Conservation (phyloP, 108 stramenopile genomes). For the Nannochloropsis gaditana region DNA sequence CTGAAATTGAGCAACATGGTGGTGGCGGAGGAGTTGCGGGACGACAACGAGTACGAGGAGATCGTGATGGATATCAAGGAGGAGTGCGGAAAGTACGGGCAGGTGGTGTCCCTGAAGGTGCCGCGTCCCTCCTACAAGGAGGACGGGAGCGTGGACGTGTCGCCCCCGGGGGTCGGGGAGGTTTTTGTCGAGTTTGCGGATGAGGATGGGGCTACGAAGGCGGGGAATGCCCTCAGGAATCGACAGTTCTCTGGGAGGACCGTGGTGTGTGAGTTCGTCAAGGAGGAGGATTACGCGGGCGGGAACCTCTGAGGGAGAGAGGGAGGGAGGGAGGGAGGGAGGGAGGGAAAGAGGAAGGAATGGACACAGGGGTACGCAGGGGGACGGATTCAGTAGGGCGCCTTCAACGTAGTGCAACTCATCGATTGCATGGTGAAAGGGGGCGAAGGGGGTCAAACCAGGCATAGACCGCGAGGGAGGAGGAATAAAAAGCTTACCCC, state of each 20-base stretch:
- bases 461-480: too few species aligned
- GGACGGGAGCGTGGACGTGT: slow-evolving; percentile 15
- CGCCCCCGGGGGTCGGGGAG: neutral
- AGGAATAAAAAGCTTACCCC: too few species aligned
- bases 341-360: too few species aligned
- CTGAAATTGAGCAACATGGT: slow-evolving; percentile 89
- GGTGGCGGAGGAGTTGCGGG: slow-evolving; percentile 70
- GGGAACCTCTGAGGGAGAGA: neutral
- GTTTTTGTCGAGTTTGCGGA: neutral
- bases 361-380: too few species aligned
- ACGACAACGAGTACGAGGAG: slow-evolving; percentile 68
- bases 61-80: slow-evolving; percentile 73
- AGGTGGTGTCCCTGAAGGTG: slow-evolving; percentile 21
- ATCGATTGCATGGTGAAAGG: too few species aligned
- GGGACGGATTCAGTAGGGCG: too few species aligned
- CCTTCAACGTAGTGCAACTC: too few species aligned
- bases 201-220: slow-evolving; percentile 13
- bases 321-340: too few species aligned
- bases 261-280: neutral
- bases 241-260: neutral
- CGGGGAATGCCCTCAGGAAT: neutral
- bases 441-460: too few species aligned
- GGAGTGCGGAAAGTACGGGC: slow-evolving; percentile 63
- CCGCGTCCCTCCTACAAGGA: slow-evolving; percentile 19
- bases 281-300: neutral